Conservation (phyloP, 495 filamentous ascomycete genomes). For the Pyrenula massariospora region DNA sequence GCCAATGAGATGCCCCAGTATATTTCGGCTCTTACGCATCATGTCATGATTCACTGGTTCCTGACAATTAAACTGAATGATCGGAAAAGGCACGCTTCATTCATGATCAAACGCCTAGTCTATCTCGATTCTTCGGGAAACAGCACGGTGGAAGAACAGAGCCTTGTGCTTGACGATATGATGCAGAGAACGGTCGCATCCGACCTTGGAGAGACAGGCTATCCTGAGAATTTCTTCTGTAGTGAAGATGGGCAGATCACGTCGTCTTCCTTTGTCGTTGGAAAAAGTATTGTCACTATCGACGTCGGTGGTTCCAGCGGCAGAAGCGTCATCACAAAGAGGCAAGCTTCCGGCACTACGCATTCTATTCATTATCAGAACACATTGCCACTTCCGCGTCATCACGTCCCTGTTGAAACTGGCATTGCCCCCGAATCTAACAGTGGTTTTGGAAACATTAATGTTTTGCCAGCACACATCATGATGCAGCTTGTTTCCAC, state of each 20-base stretch:
- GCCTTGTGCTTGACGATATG: constrained; percentile 86
- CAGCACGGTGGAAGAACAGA: constrained; percentile 78
- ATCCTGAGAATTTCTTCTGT: constrained; percentile 50
- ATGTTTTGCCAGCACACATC: constrained; percentile 70
- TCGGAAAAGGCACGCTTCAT: constrained; percentile 70
- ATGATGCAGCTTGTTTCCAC: constrained; percentile 57
- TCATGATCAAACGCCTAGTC: constrained; percentile 84
- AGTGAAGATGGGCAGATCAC: constrained; percentile 53
- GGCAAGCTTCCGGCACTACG: constrained; percentile 76
- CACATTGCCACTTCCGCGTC: constrained; percentile 52
- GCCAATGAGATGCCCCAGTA: constrained; percentile 72
- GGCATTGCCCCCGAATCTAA: constrained; percentile 23
- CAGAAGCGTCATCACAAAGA: constrained; percentile 67
- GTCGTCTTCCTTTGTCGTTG: constrained; percentile 76
- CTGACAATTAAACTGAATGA: constrained; percentile 74
- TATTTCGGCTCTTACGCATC: constrained; percentile 82
- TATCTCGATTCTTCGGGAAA: constrained; percentile 58
- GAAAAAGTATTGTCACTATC: constrained; percentile 77
- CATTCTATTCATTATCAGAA: constrained; percentile 64
- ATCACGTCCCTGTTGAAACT: constrained; percentile 44
- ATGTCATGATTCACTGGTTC: constrained; percentile 96
- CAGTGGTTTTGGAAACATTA: constrained; percentile 24
- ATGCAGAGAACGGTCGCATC: constrained; percentile 87
- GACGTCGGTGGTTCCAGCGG: constrained; percentile 66
- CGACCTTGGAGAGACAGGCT: constrained; percentile 54